Conservation (phyloP, 768 basidiomycete genomes). For the Kwoniella newhampshirensis region DNA sequence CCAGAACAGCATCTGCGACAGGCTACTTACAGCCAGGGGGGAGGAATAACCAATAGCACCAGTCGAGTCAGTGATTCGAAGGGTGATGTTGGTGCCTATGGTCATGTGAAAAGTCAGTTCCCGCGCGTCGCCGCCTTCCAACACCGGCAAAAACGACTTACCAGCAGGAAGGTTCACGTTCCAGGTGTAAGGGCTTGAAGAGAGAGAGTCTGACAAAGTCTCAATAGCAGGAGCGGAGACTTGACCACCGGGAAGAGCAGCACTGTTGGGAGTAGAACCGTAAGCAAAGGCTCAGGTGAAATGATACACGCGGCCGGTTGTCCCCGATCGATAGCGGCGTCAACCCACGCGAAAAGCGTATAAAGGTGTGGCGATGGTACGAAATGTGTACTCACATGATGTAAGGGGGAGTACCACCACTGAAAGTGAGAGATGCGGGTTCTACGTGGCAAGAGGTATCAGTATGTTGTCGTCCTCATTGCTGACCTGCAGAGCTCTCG, state of each 20-base stretch:
- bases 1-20: neutral
- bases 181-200: slow-evolving; percentile 40
- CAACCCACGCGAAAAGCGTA: neutral
- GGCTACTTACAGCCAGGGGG: slow-evolving; percentile 27
- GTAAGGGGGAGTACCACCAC: slow-evolving; percentile 46
- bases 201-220: slow-evolving; percentile 16
- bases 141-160: slow-evolving; percentile 7
- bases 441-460: slow-evolving; percentile 11
- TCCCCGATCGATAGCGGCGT: slow-evolving; percentile 1
- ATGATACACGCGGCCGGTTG: slow-evolving; percentile 5
- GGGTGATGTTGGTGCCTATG: slow-evolving; percentile 60
- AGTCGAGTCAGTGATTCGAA: slow-evolving; percentile 64
- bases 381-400: slow-evolving; percentile 42
- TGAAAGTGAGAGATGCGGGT: slow-evolving; percentile 39
- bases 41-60: slow-evolving; percentile 56
- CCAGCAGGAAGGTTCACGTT: slow-evolving; percentile 47
- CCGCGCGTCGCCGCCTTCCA: neutral
- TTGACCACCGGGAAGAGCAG: slow-evolving; percentile 55
- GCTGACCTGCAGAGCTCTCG: neutral
- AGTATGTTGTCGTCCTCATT: neutral
- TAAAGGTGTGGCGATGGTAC: neutral
- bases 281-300: neutral
- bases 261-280: slow-evolving; percentile 18
- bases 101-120: slow-evolving; percentile 4
- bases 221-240: slow-evolving; percentile 39